Evolutionary conservation across 2,329 filamentous ascomycete species (phyloP), one percentile per base, ranked within the genome.

Genomic region (Cadophora sp.): DNA sequence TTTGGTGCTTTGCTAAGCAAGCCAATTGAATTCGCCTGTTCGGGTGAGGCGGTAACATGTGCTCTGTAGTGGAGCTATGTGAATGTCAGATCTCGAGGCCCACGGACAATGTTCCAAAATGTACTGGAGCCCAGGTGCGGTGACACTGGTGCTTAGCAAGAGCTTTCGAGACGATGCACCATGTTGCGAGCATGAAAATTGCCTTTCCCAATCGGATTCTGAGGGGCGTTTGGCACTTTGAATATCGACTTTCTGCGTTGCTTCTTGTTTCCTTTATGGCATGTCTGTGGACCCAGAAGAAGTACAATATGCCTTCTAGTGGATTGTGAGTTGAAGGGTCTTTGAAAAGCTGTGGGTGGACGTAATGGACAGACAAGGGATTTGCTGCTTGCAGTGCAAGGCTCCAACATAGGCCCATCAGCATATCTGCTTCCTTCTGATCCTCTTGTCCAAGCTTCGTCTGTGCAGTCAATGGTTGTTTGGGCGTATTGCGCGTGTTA

Each of bases 31-130:
- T 19, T 19, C 48, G 29, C 29, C 37, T 29, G 22, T n/a, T 16
- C 43, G 34, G 4, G 11, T 12, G 31, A 19, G 29, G n/a, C 7
- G 46, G 46, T 26, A 37, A 34, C n/a, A 53, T 34, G n/a, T n/a
- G 61, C 29, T 63, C 48, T 34, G 19, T 53, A 40, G 61, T n/a
- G 46, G 61, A 63, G 29, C 22, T 63, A 29, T 53, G 27, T n/a
- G 22, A 16, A 11, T 51, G 19, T 29, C n/a, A 51, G 12, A 12
- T n/a, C 55, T 24, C 7, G 5, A 8, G 27, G 19, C 12, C 24
- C 27, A 40, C 3, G 31, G 22, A 19, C 6, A 40, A 12, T 19
- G 22, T 27, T 4, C 34, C 22, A 24, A 19, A 26, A 3, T 11
- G 26, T 29, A 26, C 4, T 50, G 22, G 26, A 31, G 22, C 2